These are phyloP conservation scores for Evernia prunastri DNA, from an alignment of 495 filamentous ascomycete genomes.

Conservation along the genomic window DNA sequence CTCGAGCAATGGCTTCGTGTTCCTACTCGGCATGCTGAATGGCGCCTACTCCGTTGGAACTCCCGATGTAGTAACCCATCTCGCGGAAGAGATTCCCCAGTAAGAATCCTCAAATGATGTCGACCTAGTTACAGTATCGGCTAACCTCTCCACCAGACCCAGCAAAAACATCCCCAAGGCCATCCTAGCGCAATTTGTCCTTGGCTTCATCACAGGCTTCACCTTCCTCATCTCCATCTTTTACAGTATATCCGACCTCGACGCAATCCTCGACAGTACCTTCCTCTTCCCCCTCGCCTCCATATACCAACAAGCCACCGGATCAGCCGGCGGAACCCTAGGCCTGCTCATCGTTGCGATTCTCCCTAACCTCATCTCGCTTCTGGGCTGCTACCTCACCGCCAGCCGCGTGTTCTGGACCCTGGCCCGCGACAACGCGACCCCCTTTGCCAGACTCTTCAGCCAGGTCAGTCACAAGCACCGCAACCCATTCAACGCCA, in stretches of 20 bases:
- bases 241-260: slow-evolving; percentile 62
- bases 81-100: slow-evolving; percentile 66
- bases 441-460: slow-evolving; percentile 35
- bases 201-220: slow-evolving; percentile 55
- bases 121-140: too few relatives aligned
- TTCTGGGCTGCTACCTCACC: slow-evolving; percentile 59
- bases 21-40: slow-evolving; percentile 67
- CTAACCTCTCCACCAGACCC: slow-evolving; percentile 30
- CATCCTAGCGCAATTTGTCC: slow-evolving; percentile 36
- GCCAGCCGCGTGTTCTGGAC: slow-evolving; percentile 71
- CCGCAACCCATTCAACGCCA: slow-evolving; percentile 21
- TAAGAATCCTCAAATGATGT: neutral
- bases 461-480: slow-evolving; percentile 30
- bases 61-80: slow-evolving; percentile 62
- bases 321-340: slow-evolving; percentile 47
- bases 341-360: slow-evolving; percentile 63
- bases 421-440: slow-evolving; percentile 61
- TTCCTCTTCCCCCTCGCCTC: slow-evolving; percentile 62
- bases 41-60: slow-evolving; percentile 73
- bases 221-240: slow-evolving; percentile 63
- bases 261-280: slow-evolving; percentile 46
- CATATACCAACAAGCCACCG: slow-evolving; percentile 70
- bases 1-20: slow-evolving; percentile 58
- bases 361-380: slow-evolving; percentile 51
- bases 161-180: slow-evolving; percentile 56